These are phyloP conservation scores for Sclerotinia trifoliorum DNA, from an alignment of 2,329 filamentous ascomycete genomes.

Conservation along the genomic window DNA sequence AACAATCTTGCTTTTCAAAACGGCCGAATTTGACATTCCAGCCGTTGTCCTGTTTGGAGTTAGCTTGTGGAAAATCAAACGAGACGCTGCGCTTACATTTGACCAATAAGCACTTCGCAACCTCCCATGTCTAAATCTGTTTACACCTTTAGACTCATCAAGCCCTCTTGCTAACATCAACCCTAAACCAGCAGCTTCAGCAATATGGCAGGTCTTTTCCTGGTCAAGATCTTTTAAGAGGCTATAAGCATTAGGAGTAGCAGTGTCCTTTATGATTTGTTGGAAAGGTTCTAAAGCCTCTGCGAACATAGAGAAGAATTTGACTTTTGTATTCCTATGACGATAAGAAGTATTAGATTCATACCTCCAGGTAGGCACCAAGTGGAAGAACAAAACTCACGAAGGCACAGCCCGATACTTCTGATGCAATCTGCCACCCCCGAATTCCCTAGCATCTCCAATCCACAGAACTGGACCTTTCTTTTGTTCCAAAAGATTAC, in stretches of 20 bases:
- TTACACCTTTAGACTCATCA: constrained; percentile 43
- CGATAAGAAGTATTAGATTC: not conserved
- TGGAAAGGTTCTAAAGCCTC: constrained; percentile 53
- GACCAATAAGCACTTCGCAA: constrained; percentile 45
- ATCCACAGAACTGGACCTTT: constrained; percentile 56
- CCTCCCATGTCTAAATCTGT: constrained; percentile 41
- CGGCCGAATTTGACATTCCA: constrained; percentile 42
- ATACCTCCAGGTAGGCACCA: no score
- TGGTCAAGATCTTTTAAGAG: constrained; percentile 53
- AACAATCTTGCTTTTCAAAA: constrained; percentile 21
- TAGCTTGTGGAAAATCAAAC: constrained; percentile 12
- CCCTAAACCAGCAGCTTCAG: constrained; percentile 57
- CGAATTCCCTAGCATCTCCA: constrained; percentile 50
- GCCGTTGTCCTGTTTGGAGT: constrained; percentile 29
- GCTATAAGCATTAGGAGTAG: constrained; percentile 54
- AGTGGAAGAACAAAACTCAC: constrained; percentile 25
- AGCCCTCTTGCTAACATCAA: constrained; percentile 48
- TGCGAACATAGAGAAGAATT: constrained; percentile 57
- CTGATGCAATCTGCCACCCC: constrained; percentile 51
- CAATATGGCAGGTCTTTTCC: constrained; percentile 56
- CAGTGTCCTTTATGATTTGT: constrained; percentile 47
- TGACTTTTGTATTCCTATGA: constrained; percentile 58
- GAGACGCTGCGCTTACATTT: constrained; percentile 32
- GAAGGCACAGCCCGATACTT: constrained; percentile 61
- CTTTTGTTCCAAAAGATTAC: constrained; percentile 58